Evolutionary conservation across 2,329 filamentous ascomycete genomes (phyloP), one percentile per base, ranked within the genome.

Genomic region (Paecilomyces sp.): DNA sequence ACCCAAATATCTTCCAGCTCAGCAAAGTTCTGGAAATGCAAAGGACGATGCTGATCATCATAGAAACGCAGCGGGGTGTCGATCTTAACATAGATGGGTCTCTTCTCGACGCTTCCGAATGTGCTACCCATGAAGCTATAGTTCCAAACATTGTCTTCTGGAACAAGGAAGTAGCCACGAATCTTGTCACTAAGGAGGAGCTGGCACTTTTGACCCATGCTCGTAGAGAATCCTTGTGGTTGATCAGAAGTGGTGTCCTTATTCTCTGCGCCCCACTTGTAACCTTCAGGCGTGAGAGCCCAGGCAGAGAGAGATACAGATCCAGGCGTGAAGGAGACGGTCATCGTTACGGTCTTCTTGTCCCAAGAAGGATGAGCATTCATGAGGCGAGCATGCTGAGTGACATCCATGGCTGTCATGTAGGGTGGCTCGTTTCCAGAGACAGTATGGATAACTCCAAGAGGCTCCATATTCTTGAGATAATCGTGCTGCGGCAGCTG

Each of bases 1-100:
- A 97, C 92, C 86, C 92, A 96, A 51, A 96, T 90, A 76, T 99
- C 93, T 79, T 99, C 94, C 73, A 99, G 77, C 80, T 99, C 93
- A 0, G 92, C 91, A 78, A 99, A 99, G 76, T 92, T 96, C 74
- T 93, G 89, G 84, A 99, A 99, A 79, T 99, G 94, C 59, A 97
- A 80, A 15, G 93, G 92, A 28, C 94, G 86, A 76, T 99, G 95
- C 68, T 92, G 83, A 68, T 92, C 92, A 71, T 89, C 92, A 78
- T 99, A 99, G 78, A 96, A 97, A 8, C 89, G 83, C 63, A 88
- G 77, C 18, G 94, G 94, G 52, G 91, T 95, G 76, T 97, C 95
- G 58, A 99, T 87, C 81, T 94, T 94, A 68, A 97, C 92, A 67
- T 92, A 89, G 52, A 97, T 85, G 3, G 88, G 83, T 79, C 91